phyloP scores from a whole-genome alignment of 2,329 filamentous ascomycete species.

The Fusarium compactum region DNA sequence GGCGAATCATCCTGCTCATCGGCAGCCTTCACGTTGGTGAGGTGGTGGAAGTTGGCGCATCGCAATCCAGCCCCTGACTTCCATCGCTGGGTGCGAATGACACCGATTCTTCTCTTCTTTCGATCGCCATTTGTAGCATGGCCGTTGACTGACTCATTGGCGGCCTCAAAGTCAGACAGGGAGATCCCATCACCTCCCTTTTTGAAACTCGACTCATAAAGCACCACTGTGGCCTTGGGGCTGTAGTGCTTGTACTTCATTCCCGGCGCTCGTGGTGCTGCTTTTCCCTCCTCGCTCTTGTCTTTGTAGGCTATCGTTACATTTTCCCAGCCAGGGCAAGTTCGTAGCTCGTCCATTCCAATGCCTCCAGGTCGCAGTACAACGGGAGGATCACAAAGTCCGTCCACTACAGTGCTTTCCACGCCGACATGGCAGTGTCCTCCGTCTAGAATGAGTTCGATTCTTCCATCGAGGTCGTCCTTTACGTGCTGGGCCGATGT shows the following conservation, averaged over 20 bases:
- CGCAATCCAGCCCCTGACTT: constrained; percentile 57
- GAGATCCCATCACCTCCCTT: constrained; percentile 53
- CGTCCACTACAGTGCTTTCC: constrained; percentile 97
- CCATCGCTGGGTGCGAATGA: constrained; percentile 70
- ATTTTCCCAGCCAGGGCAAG: constrained; percentile 83
- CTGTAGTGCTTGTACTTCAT: constrained; percentile 99
- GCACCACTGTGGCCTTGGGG: constrained; percentile 84
- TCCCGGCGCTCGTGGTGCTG: constrained; percentile 83
- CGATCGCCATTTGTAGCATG: constrained; percentile 33
- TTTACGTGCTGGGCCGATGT: constrained; percentile 91
- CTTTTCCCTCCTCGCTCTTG: constrained; percentile 72
- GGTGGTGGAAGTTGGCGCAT: constrained; percentile 47
- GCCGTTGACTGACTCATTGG: constrained; percentile 42
- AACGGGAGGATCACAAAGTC: constrained; percentile 81
- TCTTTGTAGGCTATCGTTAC: constrained; percentile 85
- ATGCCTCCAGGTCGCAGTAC: constrained; percentile 90
- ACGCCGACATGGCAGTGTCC: constrained; percentile 89
- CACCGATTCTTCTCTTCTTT: constrained; percentile 56
- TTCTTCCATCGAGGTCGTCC: constrained; percentile 84
- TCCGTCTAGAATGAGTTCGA: constrained; percentile 89
- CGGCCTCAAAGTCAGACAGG: constrained; percentile 51
- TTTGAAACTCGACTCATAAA: constrained; percentile 74
- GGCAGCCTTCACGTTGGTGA: constrained; percentile 36
- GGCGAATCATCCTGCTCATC: constrained; percentile 48
- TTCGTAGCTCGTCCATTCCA: constrained; percentile 80